Conservation (phyloP, 2,329 filamentous ascomycete species). For the Ceratocystis ficicola region DNA sequence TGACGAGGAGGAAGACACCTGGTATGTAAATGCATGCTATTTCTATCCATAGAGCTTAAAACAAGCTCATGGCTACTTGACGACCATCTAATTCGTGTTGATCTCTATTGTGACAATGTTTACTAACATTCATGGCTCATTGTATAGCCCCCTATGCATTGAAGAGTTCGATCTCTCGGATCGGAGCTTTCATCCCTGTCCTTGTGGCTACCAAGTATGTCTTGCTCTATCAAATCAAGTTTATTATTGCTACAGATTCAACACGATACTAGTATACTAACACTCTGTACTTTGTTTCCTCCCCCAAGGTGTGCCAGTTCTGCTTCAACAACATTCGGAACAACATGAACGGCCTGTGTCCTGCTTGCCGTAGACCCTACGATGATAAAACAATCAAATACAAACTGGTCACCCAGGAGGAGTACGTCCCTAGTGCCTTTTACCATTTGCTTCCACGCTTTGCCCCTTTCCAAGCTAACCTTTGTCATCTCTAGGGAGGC, state of each 20-base stretch:
- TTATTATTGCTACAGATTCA: neutral
- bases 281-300: neutral
- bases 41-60: neutral
- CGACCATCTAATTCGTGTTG: neutral
- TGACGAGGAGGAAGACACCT: conserved; percentile 59
- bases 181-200: conserved; percentile 92
- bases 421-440: conserved; percentile 46
- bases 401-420: conserved; percentile 88
- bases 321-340: conserved; percentile 99
- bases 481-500: conserved; percentile 42
- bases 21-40: conserved; percentile 37
- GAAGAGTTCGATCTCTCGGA: conserved; percentile 98
- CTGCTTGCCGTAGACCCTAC: conserved; percentile 90
- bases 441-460: too few relatives aligned
- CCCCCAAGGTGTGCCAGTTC: conserved; percentile 86
- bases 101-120: neutral
- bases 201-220: conserved; percentile 90
- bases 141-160: conserved; percentile 81
- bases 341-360: conserved; percentile 93
- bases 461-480: conserved; percentile 24
- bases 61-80: neutral
- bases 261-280: neutral
- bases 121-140: conserved; percentile 22
- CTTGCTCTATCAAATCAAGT: conserved; percentile 8
- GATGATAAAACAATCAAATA: conserved; percentile 96